These are phyloP conservation scores for Fragilaria crotonensis DNA, from an alignment of 108 stramenopile species.

Conservation along the genomic window DNA sequence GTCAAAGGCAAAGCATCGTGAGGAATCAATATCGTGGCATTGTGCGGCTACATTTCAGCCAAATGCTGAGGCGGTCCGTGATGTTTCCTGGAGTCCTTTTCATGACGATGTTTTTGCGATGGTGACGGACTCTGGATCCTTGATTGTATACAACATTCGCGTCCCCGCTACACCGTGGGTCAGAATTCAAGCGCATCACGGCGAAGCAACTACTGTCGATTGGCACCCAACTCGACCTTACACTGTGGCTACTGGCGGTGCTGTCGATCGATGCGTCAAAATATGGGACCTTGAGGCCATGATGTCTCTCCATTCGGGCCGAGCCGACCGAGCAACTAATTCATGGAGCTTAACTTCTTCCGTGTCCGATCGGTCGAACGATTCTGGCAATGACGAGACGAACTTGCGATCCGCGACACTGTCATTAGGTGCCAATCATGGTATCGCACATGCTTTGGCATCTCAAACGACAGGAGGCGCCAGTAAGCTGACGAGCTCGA, in stretches of 20 bases:
- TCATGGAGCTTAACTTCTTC: too few relatives aligned
- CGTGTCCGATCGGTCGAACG: too few relatives aligned
- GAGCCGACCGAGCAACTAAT: too few relatives aligned
- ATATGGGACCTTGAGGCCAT: slow-evolving; percentile 31
- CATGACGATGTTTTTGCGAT: slow-evolving; percentile 73
- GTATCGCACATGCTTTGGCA: too few relatives aligned
- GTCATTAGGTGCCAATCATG: too few relatives aligned
- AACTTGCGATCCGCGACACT: too few relatives aligned
- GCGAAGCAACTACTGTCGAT: slow-evolving; percentile 76
- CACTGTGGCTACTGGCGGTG: slow-evolving; percentile 74
- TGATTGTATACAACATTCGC: slow-evolving; percentile 67
- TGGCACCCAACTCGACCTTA: slow-evolving; percentile 72
- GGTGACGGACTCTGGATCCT: slow-evolving; percentile 61
- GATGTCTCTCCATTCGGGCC: slow-evolving; percentile 16
- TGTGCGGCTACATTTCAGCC: slow-evolving; percentile 58
- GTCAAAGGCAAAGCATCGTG: slow-evolving; percentile 3
- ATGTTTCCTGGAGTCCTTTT: slow-evolving; percentile 67
- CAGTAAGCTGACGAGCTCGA: too few relatives aligned
- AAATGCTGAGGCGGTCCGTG: slow-evolving; percentile 75
- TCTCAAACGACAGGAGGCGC: too few relatives aligned
- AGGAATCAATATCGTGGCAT: slow-evolving; percentile 35
- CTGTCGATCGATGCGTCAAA: slow-evolving; percentile 68
- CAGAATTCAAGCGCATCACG: slow-evolving; percentile 65
- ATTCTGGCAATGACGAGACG: too few relatives aligned
- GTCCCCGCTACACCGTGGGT: slow-evolving; percentile 37